These are phyloP conservation scores for Phylloporus sp. DNA, from an alignment of 768 basidiomycete species.

Conservation along the genomic window DNA sequence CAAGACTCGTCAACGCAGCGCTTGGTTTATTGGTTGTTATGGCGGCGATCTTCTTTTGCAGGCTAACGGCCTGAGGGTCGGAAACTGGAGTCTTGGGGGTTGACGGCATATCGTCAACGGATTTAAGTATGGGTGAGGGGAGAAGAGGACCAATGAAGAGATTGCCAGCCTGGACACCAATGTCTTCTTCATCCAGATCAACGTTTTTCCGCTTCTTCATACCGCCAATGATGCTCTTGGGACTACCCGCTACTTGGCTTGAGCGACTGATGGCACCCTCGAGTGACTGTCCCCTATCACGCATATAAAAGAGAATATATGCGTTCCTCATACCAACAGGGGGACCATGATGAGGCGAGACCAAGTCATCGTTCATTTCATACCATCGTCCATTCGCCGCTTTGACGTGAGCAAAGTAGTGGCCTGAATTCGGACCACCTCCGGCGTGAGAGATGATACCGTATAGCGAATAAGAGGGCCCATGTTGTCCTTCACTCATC, in stretches of 20 bases:
- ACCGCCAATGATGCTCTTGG: conserved; percentile 43
- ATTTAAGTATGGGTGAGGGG: conserved; percentile 42
- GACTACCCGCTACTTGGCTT: conserved; percentile 13
- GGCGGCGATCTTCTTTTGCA: conserved; percentile 54
- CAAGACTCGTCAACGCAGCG: conserved; percentile 36
- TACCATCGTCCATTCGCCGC: conserved; percentile 70
- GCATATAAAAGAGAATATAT: conserved; percentile 91
- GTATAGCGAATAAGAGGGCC: conserved; percentile 81
- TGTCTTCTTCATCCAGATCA: conserved; percentile 45
- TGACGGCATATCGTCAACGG: conserved; percentile 11
- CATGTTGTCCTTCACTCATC: conserved; percentile 80
- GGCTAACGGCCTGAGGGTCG: conserved; percentile 51
- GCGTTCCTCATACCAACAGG: conserved; percentile 74
- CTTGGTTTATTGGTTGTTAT: conserved; percentile 25
- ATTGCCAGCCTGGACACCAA: conserved; percentile 44
- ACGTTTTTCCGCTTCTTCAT: conserved; percentile 47
- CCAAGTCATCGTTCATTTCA: conserved; percentile 91
- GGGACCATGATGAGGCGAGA: conserved; percentile 39
- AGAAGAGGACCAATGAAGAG: conserved; percentile 67
- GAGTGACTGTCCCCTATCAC: conserved; percentile 70
- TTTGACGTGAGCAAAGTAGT: conserved; percentile 88
- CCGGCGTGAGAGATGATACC: conserved; percentile 94
- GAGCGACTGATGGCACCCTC: conserved; percentile 51
- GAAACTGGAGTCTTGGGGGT: conserved; percentile 5
- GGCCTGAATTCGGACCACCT: conserved; percentile 89